These are phyloP conservation scores for Rhexocercosporidium sp. DNA, from an alignment of 2,329 filamentous ascomycete species.

Conservation along the genomic window DNA sequence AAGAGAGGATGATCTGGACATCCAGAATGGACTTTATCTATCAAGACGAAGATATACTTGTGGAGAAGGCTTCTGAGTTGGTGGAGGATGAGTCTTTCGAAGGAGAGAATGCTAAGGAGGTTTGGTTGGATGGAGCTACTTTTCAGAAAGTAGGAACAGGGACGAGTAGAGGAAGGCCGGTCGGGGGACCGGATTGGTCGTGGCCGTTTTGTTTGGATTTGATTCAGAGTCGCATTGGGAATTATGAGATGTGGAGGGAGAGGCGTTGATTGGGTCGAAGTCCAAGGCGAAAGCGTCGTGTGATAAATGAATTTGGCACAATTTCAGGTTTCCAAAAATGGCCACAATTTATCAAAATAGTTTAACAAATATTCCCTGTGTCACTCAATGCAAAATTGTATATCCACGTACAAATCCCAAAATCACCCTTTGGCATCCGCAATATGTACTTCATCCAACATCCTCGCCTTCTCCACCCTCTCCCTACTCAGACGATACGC, in stretches of 20 bases:
- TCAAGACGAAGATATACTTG: conserved; percentile 10
- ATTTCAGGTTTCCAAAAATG: neutral
- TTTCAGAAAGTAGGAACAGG: neutral
- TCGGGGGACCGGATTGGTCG: neutral
- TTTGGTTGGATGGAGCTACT: conserved; percentile 19
- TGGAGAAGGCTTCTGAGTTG: neutral
- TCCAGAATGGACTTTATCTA: conserved; percentile 21
- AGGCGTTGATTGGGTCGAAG: neutral
- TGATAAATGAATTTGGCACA: neutral
- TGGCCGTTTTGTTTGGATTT: conserved; percentile 13
- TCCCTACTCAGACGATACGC: conserved; percentile 43
- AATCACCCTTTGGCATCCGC: conserved; percentile 32
- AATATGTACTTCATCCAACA: conserved; percentile 34
- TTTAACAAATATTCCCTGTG: no score
- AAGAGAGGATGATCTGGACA: conserved; percentile 12
- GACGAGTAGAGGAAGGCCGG: neutral
- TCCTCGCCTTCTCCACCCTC: conserved; percentile 34
- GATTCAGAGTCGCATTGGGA: neutral
- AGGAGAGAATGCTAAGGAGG: conserved; percentile 20
- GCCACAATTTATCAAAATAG: no score
- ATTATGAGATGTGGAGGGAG: neutral
- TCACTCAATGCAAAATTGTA: neutral
- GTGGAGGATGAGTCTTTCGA: conserved; percentile 13
- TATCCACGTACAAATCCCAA: neutral
- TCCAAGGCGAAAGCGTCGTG: neutral